Base-by-base conservation (phyloP, 2,329 filamentous ascomycete species). In the Fusarium hostae region DNA sequence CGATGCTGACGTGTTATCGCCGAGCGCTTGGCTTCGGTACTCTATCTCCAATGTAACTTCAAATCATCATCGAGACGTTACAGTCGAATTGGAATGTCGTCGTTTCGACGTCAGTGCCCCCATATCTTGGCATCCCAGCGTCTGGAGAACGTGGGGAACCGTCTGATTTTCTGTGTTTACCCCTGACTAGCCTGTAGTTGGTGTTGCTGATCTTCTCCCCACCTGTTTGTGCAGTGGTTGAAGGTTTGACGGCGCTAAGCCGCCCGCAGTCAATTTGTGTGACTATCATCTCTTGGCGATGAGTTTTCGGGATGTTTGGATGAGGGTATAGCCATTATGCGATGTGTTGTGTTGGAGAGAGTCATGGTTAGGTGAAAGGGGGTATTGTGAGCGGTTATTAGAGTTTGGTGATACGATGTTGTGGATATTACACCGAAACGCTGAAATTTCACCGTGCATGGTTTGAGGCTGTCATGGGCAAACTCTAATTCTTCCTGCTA, bases 101-200 rank as follows among this genome's bases (percentile, higher is more conserved):
- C 15, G 5, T 1, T 18, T 30, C 35, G 34, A 68, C 64, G 64
- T 68, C 57, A 63, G 39, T 40, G 44, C 30, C 34, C 48, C 63
- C 63, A 63, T 68, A 51, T 28, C 65, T 68, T 68, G 65, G 57
- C 63, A 51, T 32, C 28, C n/a, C 28, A 34, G 34, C 34, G 43
- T 63, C 50, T 54, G 57, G 57, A 68, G 50, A 68, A 68, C 63
- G 65, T 68, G 65, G 65, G 64, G 64, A 68, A 51, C 39, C 65
- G 64, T 50, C 24, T 22, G 57, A 68, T 26, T 24, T 62, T 28
- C 22, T 50, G n/a, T 50, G 30, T 24, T 34, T 34, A 34, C 26
- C 40, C 61, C 40, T 26, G 40, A 8, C 35, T 66, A 63, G 47
- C 28, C 48, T 22, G 41, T 15, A 60, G 11, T 28, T 39, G 30